Evolutionary conservation across 257 asterid species (phyloP).

Genomic region (Gentiana straminea): DNA sequence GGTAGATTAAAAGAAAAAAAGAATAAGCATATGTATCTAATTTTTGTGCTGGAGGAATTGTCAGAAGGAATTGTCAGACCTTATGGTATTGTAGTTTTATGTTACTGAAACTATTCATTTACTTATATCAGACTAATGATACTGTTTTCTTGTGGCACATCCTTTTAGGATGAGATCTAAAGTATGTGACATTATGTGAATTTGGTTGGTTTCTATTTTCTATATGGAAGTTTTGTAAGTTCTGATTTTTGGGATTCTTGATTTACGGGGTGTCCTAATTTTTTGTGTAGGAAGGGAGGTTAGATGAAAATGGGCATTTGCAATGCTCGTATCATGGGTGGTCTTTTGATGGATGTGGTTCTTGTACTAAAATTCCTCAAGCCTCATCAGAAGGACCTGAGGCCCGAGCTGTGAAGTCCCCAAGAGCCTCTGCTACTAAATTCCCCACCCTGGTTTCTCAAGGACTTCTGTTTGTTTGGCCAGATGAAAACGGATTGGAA

Average conservation of each 20-base stretch:
- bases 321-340: conserved; percentile 99
- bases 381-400: conserved; percentile 91
- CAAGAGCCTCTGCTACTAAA: conserved; percentile 80
- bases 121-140: too few relatives aligned
- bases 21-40: too few relatives aligned
- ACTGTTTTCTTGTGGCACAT: too few relatives aligned
- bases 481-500: conserved; percentile 92
- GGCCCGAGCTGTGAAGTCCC: conserved; percentile 69
- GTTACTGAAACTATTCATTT: too few relatives aligned
- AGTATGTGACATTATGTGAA: background rate
- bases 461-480: conserved; percentile 98
- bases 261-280: conserved; percentile 1
- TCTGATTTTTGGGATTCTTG: conserved; percentile 4
- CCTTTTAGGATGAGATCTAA: too few relatives aligned
- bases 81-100: too few relatives aligned
- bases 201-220: background rate
- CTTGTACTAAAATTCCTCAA: conserved; percentile 88
- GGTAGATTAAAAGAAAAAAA: too few relatives aligned
- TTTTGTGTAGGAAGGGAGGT: conserved; percentile 71
- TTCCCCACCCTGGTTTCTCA: conserved; percentile 93
- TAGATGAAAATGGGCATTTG: conserved; percentile 94
- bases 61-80: too few relatives aligned
- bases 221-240: background rate
- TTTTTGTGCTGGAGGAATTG: too few relatives aligned
- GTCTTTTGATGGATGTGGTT: conserved; percentile 93